Conservation (phyloP, 257 asterid genomes). For the Solanum sparsipilum region DNA sequence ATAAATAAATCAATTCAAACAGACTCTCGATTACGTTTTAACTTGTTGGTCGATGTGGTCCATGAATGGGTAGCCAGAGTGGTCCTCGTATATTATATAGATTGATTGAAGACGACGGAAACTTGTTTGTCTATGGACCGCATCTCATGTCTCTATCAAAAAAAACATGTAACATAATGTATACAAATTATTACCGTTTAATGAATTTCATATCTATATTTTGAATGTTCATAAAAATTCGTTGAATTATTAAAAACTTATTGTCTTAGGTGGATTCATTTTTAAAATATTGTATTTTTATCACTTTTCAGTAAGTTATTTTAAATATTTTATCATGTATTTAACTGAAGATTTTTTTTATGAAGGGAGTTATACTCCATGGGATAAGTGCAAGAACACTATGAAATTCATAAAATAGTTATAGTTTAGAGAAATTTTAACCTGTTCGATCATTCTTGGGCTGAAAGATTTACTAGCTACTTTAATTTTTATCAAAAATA, state of each 20-base stretch:
- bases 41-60: not conserved
- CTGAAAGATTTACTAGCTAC: not conserved
- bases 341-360: not conserved
- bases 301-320: not conserved
- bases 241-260: not conserved
- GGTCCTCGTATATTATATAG: not conserved
- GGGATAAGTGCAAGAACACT: not conserved
- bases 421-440: not conserved
- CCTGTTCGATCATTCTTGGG: not conserved
- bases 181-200: not conserved
- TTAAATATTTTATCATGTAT: not conserved
- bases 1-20: not conserved
- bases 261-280: not conserved
- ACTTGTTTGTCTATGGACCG: not conserved
- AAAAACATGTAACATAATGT: not conserved
- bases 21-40: accelerated
- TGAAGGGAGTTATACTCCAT: not conserved
- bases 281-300: no score
- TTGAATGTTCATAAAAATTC: not conserved
- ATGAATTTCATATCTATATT: not conserved
- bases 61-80: not conserved
- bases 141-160: not conserved
- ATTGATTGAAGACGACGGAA: not conserved
- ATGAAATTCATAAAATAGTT: not conserved
- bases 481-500: not conserved